Evolutionary conservation across 306 rosid species (phyloP).

Genomic region (Betula pendula): DNA sequence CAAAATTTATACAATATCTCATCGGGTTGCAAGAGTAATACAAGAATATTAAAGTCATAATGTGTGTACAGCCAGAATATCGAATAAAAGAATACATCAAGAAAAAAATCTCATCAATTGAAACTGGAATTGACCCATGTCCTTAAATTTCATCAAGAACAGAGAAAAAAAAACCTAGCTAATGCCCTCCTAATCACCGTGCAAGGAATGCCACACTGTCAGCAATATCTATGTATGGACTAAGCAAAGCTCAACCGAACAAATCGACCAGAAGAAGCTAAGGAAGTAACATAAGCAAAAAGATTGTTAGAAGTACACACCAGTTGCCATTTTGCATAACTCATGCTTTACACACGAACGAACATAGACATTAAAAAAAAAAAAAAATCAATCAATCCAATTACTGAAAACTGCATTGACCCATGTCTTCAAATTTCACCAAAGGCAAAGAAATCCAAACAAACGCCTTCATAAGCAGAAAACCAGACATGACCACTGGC

Average conservation of each 20-base stretch:
- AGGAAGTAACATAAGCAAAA: neutral
- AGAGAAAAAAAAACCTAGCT: neutral
- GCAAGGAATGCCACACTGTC: neutral
- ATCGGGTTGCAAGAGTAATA: neutral
- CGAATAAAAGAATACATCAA: conserved; percentile 5
- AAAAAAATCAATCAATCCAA: conserved; percentile 16
- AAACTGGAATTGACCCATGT: conserved; percentile 6
- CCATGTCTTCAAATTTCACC: conserved; percentile 29
- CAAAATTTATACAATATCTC: neutral
- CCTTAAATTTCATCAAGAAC: conserved; percentile 7
- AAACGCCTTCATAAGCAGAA: conserved; percentile 28
- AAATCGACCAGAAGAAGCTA: conserved; percentile 13
- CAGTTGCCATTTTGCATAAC: conserved; percentile 9
- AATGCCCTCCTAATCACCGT: conserved; percentile 2
- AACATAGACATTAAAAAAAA: neutral
- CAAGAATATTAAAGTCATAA: neutral
- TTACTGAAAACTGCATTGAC: conserved; percentile 30
- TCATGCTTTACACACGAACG: neutral
- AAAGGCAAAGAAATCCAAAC: conserved; percentile 26
- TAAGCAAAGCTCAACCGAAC: neutral
- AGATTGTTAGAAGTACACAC: conserved; percentile 4
- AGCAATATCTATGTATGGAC: neutral
- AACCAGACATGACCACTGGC: conserved; percentile 3
- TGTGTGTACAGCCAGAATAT: neutral
- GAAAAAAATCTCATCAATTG: conserved; percentile 7